Base-by-base conservation (phyloP, 2,329 filamentous ascomycete species). In the Fusarium transvaalense region DNA sequence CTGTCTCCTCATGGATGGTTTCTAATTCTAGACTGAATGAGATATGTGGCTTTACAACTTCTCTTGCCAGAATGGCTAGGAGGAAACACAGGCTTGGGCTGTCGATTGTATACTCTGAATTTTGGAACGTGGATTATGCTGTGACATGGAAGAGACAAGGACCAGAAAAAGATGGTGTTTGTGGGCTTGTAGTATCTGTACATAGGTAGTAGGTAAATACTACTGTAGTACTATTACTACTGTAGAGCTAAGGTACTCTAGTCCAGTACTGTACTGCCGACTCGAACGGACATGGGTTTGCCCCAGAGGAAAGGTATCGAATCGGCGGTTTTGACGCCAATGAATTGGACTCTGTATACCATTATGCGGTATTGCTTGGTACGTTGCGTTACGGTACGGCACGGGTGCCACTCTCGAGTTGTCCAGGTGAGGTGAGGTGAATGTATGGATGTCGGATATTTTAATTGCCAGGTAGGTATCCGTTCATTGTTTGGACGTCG, bases 231-330 rank as follows among this genome's bases (percentile, higher is more conserved):
- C 53, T 37, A 53, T 41, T 50, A 35, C 62, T 66, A 47, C 23
- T 27, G 31, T 54, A 55, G 41, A 55, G 51, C 42, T 34, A 55
- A 48, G 31, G 23, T 17, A 31, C 13, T 51, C 23, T 39, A 25
- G 23, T 5, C 23, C 10, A 51, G 47, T 38, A n/a, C 23, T 21
- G 47, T 29, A 27, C 34, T 50, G 21, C 10, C 23, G 43, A 46
- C 60, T 60, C 39, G 45, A 56, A 50, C 31, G 27, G 45, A 41
- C 66, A 39, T 68, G 66, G 63, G 54, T 70, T 42, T 68, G 66
- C 63, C 59, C 66, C 63, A 70, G 51, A 58, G 35, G 64, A 66
- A 69, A 51, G 66, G 58, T 64, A 69, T 68, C 66, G 58, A 69
- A 69, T 69, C 63, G 63, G 66, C 50, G 66, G 66, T 62, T 69